Base-by-base conservation (phyloP, 352 stramenopile species). In the Globisporangium canariense region DNA sequence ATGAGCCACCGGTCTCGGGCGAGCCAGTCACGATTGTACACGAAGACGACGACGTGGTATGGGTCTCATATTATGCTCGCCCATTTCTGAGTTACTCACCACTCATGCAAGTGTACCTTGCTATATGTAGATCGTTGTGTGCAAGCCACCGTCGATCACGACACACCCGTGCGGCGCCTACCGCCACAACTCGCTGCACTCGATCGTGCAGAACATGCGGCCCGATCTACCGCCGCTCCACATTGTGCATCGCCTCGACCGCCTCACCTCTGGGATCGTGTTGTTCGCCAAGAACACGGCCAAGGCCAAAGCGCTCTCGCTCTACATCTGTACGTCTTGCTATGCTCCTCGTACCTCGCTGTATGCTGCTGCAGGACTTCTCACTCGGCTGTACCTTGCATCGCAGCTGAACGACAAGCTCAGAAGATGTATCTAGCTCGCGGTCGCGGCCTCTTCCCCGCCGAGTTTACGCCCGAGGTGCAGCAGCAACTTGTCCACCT, bases 341-440 rank as follows among this genome's bases (percentile, higher is more conserved):
- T n/a, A 14, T n/a, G 11, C n/a, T 0, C 18, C 40, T 25, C 22
- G 2, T 6, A 47, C 28, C 18, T 5, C 14, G 18, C 18, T 63
- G 20, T 18, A 7, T 30, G 4, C 7, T 20, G 13, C 36, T n/a
- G 2, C 14, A 18, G 62, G 14, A 47, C 8, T 30, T 22, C 32
- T 52, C 20, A 14, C 11, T 16, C 10, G 13, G 25, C 32, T 54
- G 32, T 55, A 10, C 51, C 16, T 2, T 58, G n/a, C 11, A 7
- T 57, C 8, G 41, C 34, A 95, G 86, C 86, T 34, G 79, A 93
- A 25, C 81, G 84, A 1, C 70, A 86, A 25, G 97, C 90, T 59
- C 88, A 93, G 62, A 99, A 99, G 70, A 92, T 90, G 40, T 99
- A 99, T 71, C 74, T 99, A 51, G 96, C 97, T 11, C 82, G 96